Evolutionary conservation across 768 basidiomycete species (phyloP), one percentile per base, ranked within the genome.

Genomic region (Pisolithus sp.): DNA sequence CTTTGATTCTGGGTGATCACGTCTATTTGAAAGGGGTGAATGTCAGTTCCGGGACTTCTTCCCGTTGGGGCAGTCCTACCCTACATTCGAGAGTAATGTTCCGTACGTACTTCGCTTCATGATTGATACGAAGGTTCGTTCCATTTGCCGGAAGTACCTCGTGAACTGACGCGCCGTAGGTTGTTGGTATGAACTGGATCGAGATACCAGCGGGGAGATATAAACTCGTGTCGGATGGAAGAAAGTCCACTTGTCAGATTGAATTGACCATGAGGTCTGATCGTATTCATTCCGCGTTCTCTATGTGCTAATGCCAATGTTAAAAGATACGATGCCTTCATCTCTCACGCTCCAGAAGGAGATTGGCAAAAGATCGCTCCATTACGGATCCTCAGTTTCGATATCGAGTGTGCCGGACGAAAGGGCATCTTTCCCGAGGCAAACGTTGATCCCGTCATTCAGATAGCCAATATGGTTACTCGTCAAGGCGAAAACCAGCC

Each of bases 141-240:
- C 1, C 31, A n/a, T 8, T 46, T 34, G 7, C 28, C 21, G 18
- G 21, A 12, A 5, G 45, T 7, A n/a, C 41, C 20, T 24, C 9
- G 3, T 49, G 24, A 48, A 39, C 40, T 59, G 31, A 53, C 45
- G 3, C 18, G 53, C 48, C 21, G 2, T 56, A 93, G 90, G 84
- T 99, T 28, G 85, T 94, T 46, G 96, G 96, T 8, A 98, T 99
- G 96, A 98, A 97, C 64, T 99, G 96, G 95, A 86, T 99, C 48
- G 93, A 98, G 69, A 73, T 96, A 8, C 87, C 87, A 5, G 82
- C 86, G 4, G 89, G 89, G 2, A 82, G 82, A 58, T 99, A 96
- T 62, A 73, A 74, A 12, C 63, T 94, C 18, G 52, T 83, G n/a
- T 63, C 77, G 2, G 73, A 73, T 40, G 71, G 76, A 36, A 89